Percentiles rank a stretch among this genome's conserved stretches.
These are phyloP conservation scores for Carex littledalei DNA, from an alignment of 176 grass and related monocot species.

Conservation along the genomic window DNA sequence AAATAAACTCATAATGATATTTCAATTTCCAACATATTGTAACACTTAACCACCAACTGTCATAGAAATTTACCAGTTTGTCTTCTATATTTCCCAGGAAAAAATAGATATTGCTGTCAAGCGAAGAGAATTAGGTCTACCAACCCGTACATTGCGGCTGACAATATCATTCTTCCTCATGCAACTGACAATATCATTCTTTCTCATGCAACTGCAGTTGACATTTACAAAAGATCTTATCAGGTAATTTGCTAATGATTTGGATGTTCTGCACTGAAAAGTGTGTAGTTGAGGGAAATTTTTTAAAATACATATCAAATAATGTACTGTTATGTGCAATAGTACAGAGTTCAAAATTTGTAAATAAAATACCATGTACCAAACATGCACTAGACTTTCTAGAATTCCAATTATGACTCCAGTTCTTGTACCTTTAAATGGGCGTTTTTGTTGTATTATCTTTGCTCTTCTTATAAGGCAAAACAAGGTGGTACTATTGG, in stretches of 20 bases:
- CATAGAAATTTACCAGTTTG: too few relatives aligned
- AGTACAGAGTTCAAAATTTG: neutral
- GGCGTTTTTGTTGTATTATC: neutral
- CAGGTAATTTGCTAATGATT: conserved; percentile 21
- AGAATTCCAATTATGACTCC: neutral
- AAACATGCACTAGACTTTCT: neutral
- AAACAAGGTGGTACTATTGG: conserved; percentile 44
- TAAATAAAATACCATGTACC: neutral
- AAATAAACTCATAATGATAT: too few relatives aligned
- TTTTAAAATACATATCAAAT: neutral
- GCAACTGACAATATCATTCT: conserved; percentile 35
- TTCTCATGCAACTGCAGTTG: conserved; percentile 34
- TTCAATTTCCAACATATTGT: too few relatives aligned
- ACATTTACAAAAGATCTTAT: conserved; percentile 41
- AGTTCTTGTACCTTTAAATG: neutral
- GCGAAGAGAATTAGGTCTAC: too few relatives aligned
- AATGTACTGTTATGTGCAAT: neutral
- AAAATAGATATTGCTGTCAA: too few relatives aligned
- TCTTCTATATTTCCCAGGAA: too few relatives aligned
- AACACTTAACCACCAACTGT: too few relatives aligned
- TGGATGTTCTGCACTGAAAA: neutral
- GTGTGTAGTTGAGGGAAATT: neutral
- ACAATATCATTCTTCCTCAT: too few relatives aligned
- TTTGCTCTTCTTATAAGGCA: conserved; percentile 4
- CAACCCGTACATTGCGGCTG: too few relatives aligned